Evolutionary conservation across 2,329 filamentous ascomycete genomes (phyloP).

Genomic region (Pseudonectria buxi): DNA sequence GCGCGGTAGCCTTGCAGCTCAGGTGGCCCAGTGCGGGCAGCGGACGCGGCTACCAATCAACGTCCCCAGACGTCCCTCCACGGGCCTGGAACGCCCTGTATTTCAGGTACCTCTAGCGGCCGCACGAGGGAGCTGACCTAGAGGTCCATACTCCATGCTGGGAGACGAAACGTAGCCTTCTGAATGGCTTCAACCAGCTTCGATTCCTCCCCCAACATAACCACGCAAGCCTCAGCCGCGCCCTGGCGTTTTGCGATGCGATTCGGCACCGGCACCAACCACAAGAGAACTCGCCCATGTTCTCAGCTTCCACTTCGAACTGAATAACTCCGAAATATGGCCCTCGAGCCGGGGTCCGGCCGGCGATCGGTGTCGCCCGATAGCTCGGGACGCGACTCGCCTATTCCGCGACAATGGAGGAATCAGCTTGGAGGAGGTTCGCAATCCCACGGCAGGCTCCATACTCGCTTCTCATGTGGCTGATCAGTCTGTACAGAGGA

Average conservation of each 20-base stretch:
- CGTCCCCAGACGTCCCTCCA: not conserved
- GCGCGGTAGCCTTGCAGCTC: constrained; percentile 21
- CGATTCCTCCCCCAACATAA: constrained; percentile 11
- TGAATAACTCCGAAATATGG: constrained; percentile 42
- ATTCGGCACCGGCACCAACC: constrained; percentile 7
- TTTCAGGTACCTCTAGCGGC: constrained; percentile 10
- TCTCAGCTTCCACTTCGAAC: constrained; percentile 9
- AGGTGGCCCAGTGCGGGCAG: constrained; percentile 6
- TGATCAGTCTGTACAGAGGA: constrained; percentile 40
- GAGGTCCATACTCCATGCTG: constrained; percentile 3
- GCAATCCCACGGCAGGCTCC: constrained; percentile 16
- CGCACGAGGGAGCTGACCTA: constrained; percentile 9
- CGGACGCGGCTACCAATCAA: constrained; percentile 17
- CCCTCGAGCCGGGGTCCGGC: constrained; percentile 52
- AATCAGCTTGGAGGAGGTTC: constrained; percentile 71
- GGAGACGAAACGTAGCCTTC: constrained; percentile 22
- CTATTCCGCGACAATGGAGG: constrained; percentile 68
- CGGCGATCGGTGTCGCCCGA: constrained; percentile 65
- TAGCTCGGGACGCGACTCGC: constrained; percentile 76
- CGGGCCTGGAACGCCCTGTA: constrained; percentile 1
- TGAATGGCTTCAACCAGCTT: constrained; percentile 14
- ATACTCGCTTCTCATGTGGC: constrained; percentile 1
- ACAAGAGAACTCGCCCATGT: constrained; percentile 15
- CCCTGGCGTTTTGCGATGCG: constrained; percentile 10
- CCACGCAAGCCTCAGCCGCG: constrained; percentile 4